Base-by-base conservation (phyloP, 1,284 basidiomycete genomes). In the Moniliella sp. region DNA sequence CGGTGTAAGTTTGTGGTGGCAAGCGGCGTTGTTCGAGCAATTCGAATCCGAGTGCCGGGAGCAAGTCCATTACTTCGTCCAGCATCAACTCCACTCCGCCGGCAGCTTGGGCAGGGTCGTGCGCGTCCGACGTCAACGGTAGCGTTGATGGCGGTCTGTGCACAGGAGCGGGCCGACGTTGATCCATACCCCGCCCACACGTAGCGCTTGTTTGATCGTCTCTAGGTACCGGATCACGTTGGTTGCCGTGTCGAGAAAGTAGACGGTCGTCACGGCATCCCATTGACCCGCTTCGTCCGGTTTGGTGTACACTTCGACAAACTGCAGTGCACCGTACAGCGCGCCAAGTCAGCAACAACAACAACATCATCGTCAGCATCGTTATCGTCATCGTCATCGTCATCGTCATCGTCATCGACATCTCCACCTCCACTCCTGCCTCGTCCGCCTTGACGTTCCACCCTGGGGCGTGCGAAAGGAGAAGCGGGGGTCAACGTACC, bases 191-290 rank as follows among this genome's bases (percentile, higher is more conserved):
- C 56, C 56, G n/a, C 54, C 56, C 1, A 50, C 25, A 0, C 42
- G 46, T 8, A 59, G 34, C 13, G 46, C 15, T n/a, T 44, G 41
- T 18, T 57, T 57, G 37, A 59, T 33, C n/a, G 48, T 46, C 27
- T 59, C 56, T 12, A 59, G 40, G 27, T 57, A 59, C 5, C 45
- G 42, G 17, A 57, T 26, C 5, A 55, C 31, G 21, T 59, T 59
- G 15, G 44, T 43, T 25, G 56, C 81, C 4, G 86, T 94, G 55
- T 97, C 88, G 43, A 97, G 78, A 65, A 97, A 97, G 69, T 93
- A 97, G 61, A 83, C 94, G 0, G 88, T 97, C 39, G 91, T 62
- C 8, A 97, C 70, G 0, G 77, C 78, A 45, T 86, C 73, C 81
- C 82, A 97, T 41, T 73, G 62, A 10, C 74, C 77, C 12, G 68